Percentiles rank a stretch among this genome's conserved stretches.
These are phyloP conservation scores for Poronia punctata DNA, from an alignment of 495 filamentous ascomycete genomes.

Conservation along the genomic window DNA sequence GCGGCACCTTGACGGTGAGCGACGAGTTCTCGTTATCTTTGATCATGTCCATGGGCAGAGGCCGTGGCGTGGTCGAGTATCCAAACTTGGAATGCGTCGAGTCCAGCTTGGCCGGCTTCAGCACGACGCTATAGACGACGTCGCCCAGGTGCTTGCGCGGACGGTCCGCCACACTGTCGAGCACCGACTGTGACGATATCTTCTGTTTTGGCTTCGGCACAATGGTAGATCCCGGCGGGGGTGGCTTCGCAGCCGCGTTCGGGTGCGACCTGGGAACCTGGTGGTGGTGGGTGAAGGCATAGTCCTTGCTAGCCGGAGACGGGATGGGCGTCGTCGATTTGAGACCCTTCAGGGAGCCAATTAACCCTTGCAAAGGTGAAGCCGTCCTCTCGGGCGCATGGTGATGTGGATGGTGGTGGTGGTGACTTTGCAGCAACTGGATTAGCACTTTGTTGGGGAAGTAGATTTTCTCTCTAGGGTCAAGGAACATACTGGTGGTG, in stretches of 20 bases:
- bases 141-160: constrained; percentile 75
- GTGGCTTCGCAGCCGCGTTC: constrained; percentile 24
- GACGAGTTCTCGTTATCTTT: constrained; percentile 85
- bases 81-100: constrained; percentile 50
- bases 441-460: constrained; percentile 17
- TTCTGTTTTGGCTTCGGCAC: constrained; percentile 54
- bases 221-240: constrained; percentile 31
- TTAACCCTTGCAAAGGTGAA: constrained; percentile 35
- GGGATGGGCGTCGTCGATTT: constrained; percentile 46
- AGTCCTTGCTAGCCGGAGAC: constrained; percentile 49
- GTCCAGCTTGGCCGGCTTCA: constrained; percentile 51
- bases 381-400: constrained; percentile 57
- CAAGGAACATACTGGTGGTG: constrained; percentile 48
- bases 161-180: constrained; percentile 60
- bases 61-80: constrained; percentile 64
- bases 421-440: constrained; percentile 45
- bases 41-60: constrained; percentile 61
- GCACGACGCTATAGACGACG: constrained; percentile 38
- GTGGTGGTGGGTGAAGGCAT: constrained; percentile 32
- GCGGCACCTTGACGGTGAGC: constrained; percentile 76
- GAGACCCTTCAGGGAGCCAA: constrained; percentile 33
- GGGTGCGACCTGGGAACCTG: constrained; percentile 28
- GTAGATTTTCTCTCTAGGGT: constrained; percentile 4
- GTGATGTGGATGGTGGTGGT: constrained; percentile 70
- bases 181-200: constrained; percentile 57